Base-by-base conservation (phyloP, 768 basidiomycete genomes). In the Myochromella boudieri region DNA sequence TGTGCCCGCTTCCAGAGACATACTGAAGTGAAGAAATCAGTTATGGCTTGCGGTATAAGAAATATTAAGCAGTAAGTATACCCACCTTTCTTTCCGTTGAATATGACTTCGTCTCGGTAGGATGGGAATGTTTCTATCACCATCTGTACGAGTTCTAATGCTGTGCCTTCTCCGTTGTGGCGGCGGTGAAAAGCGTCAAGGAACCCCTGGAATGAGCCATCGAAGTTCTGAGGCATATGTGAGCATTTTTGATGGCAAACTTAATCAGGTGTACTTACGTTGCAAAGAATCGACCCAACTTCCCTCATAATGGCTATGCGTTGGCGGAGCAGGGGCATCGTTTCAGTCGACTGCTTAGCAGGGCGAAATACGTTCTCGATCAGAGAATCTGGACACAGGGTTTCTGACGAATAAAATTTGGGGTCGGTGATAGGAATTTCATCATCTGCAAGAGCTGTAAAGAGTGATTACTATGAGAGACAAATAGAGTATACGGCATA, bases 1-100 rank as follows among this genome's bases (percentile, higher is more conserved):
- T 95, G 92, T 1, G 91, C 84, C 26, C 92, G 83, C 62, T 95
- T 95, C 88, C 91, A 93, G 46, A 95, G 75, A 64, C 67, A 82
- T 6, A 94, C 89, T 91, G 42, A 17, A 1, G 37, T 32, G 26
- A 15, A 36, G 15, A 42, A 14, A 31, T 40, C 15, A 37, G 46
- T 31, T 11, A 44, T 22, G 24, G 8, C 33, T 20, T 25, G 15
- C 17, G 25, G 25, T 21, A 22, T 44, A n/a, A 7, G 26, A 15
- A 5, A 15, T 14, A 12, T 27, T n/a, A n/a, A n/a, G n/a, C n/a
- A n/a, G n/a, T n/a, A n/a, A n/a, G n/a, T n/a, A n/a, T 32, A 18
- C 31, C 17, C 36, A 88, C 91, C 75, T 76, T 74, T 80, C 18
- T 69, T 70, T 21, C 80, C 84, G 31, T 82, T 68, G 52, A 76